Evolutionary conservation across 192 early-diverging fungal species (phyloP).

Genomic region (Coemansia sp.): DNA sequence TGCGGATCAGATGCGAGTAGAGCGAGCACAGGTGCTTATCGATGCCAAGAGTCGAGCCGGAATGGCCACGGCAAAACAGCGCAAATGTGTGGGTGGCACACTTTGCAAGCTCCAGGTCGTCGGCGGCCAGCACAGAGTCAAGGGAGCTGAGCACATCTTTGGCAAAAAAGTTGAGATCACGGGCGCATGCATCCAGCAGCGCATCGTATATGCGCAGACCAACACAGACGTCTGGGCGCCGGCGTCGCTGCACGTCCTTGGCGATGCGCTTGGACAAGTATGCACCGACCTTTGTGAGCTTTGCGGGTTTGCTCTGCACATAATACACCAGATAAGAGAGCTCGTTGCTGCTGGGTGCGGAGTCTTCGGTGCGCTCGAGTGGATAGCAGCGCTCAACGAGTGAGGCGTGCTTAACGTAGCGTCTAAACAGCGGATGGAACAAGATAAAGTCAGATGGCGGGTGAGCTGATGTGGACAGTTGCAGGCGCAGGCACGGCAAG

Average conservation of each 20-base stretch:
- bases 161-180: slow-evolving; percentile 80
- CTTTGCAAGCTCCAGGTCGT: slow-evolving; percentile 62
- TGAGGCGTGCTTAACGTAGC: slow-evolving; percentile 74
- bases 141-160: slow-evolving; percentile 74
- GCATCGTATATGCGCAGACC: slow-evolving; percentile 74
- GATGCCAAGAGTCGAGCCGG: slow-evolving; percentile 68
- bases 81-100: slow-evolving; percentile 68
- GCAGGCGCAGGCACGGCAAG: slow-evolving; percentile 1
- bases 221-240: slow-evolving; percentile 66
- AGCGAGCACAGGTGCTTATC: slow-evolving; percentile 60
- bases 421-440: slow-evolving; percentile 46
- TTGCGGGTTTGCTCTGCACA: slow-evolving; percentile 81
- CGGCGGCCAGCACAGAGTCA: slow-evolving; percentile 57
- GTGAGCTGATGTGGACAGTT: slow-evolving; percentile 35
- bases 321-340: slow-evolving; percentile 89
- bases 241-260: slow-evolving; percentile 63
- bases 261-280: slow-evolving; percentile 73
- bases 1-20: slow-evolving; percentile 60
- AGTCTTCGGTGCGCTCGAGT: slow-evolving; percentile 32
- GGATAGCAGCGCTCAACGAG: slow-evolving; percentile 78
- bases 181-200: slow-evolving; percentile 68
- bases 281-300: slow-evolving; percentile 84
- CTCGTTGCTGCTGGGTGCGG: slow-evolving; percentile 68
- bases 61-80: slow-evolving; percentile 68
- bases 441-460: slow-evolving; percentile 23